Percentiles rank a stretch among this genome's conserved stretches.
These are phyloP conservation scores for Rugonectria rugulosa DNA, from an alignment of 2,329 filamentous ascomycete species.

Conservation along the genomic window DNA sequence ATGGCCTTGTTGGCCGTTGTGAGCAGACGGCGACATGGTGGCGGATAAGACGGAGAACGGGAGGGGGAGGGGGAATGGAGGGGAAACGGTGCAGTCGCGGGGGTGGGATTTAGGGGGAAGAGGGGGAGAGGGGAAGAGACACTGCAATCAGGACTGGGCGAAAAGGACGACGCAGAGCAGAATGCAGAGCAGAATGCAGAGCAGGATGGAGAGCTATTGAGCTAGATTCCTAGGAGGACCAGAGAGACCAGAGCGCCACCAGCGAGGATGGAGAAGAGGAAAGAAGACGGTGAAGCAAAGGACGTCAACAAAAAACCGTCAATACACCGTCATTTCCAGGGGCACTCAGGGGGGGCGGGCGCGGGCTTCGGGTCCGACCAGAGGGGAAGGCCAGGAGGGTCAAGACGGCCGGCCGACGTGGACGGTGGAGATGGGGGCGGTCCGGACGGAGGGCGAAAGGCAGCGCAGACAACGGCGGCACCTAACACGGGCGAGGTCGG, in stretches of 20 bases:
- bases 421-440: constrained; percentile 28
- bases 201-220: constrained; percentile 10
- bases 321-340: constrained; percentile 24
- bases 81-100: constrained; percentile 3
- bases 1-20: constrained; percentile 47
- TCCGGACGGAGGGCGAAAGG: constrained; percentile 22
- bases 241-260: constrained; percentile 6
- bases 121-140: not conserved
- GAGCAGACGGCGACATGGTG: constrained; percentile 46
- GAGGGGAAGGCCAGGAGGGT: too few relatives aligned
- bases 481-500: not conserved
- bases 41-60: constrained; percentile 25
- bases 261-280: constrained; percentile 15
- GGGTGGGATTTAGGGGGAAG: constrained; percentile 20
- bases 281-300: not conserved
- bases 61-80: constrained; percentile 16
- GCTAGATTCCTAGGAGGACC: constrained; percentile 1
- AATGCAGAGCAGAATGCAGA: constrained; percentile 7
- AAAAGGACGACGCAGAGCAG: too few relatives aligned
- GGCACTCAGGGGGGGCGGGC: constrained; percentile 28
- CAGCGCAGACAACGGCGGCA: not conserved
- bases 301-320: constrained; percentile 2
- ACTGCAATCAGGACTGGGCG: not conserved
- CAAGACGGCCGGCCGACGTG: constrained; percentile 33
- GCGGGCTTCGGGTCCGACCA: constrained; percentile 28